phyloP scores from a whole-genome alignment of 1,284 basidiomycete species.

The Puccinia triticina region DNA sequence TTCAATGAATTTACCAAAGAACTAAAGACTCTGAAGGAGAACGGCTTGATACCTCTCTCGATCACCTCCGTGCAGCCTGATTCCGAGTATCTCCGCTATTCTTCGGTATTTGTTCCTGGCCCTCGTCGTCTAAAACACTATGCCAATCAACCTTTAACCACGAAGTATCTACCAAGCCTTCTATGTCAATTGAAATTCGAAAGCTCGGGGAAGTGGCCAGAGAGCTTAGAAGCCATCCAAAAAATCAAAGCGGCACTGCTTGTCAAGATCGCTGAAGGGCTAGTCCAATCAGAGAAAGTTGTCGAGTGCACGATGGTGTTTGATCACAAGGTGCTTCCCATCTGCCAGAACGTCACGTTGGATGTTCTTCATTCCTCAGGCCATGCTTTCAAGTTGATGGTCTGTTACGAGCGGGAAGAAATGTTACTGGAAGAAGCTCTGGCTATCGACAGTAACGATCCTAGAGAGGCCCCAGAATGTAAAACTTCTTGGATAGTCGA shows the following conservation, averaged over 20 bases:
- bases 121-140: slow-evolving; percentile 63
- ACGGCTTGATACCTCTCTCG: slow-evolving; percentile 71
- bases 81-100: slow-evolving; percentile 78
- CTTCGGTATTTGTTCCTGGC: slow-evolving; percentile 72
- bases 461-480: slow-evolving; percentile 55
- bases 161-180: slow-evolving; percentile 72
- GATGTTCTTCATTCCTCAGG: slow-evolving; percentile 80
- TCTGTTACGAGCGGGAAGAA: slow-evolving; percentile 86
- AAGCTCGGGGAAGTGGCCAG: slow-evolving; percentile 89
- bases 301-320: slow-evolving; percentile 63
- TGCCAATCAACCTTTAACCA: slow-evolving; percentile 63
- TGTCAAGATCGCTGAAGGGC: slow-evolving; percentile 62
- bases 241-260: slow-evolving; percentile 93
- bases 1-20: slow-evolving; percentile 79
- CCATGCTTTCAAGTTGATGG: slow-evolving; percentile 80
- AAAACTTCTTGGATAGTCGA: slow-evolving; percentile 64
- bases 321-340: slow-evolving; percentile 64
- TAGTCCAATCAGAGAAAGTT: slow-evolving; percentile 65
- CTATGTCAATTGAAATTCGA: slow-evolving; percentile 83
- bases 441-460: slow-evolving; percentile 61
- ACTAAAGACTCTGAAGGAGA: slow-evolving; percentile 70
- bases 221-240: slow-evolving; percentile 88
- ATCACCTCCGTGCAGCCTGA: slow-evolving; percentile 73
- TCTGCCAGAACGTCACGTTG: slow-evolving; percentile 73
- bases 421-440: slow-evolving; percentile 73